These are phyloP conservation scores for Tulasnella sp. DNA, from an alignment of 768 basidiomycete genomes.

Conservation along the genomic window DNA sequence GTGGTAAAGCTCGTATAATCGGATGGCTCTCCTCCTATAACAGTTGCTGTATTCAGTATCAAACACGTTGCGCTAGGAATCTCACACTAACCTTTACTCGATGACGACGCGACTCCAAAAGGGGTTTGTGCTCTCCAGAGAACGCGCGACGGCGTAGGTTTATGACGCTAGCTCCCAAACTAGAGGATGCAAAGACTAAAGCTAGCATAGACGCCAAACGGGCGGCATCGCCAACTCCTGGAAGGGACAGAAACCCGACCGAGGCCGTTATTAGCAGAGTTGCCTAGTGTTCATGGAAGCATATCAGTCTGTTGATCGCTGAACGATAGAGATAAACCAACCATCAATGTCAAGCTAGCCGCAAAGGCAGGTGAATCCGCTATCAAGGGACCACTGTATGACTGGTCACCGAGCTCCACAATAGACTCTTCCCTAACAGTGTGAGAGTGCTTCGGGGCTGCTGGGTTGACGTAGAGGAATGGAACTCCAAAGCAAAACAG, in stretches of 20 bases:
- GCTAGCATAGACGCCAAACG: not conserved
- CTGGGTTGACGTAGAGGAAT: slow-evolving; percentile 41
- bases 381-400: not conserved
- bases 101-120: not conserved
- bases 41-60: not conserved
- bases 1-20: slow-evolving; percentile 5
- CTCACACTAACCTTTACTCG: not conserved
- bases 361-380: slow-evolving; percentile 11
- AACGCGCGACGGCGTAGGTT: slow-evolving; percentile 4
- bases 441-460: not conserved
- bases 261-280: slow-evolving; percentile 1
- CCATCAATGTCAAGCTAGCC: slow-evolving; percentile 6
- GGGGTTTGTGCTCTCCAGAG: not conserved
- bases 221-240: slow-evolving; percentile 1
- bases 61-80: not conserved
- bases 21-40: not conserved
- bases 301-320: not conserved
- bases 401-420: no score
- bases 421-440: not conserved
- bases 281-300: not conserved
- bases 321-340: not conserved
- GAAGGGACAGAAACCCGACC: slow-evolving; percentile 8
- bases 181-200: slow-evolving; percentile 6
- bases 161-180: slow-evolving; percentile 8
- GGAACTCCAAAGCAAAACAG: slow-evolving; percentile 66